phyloP scores from a whole-genome alignment of 1,284 basidiomycete genomes.

The Mycena citricolor region DNA sequence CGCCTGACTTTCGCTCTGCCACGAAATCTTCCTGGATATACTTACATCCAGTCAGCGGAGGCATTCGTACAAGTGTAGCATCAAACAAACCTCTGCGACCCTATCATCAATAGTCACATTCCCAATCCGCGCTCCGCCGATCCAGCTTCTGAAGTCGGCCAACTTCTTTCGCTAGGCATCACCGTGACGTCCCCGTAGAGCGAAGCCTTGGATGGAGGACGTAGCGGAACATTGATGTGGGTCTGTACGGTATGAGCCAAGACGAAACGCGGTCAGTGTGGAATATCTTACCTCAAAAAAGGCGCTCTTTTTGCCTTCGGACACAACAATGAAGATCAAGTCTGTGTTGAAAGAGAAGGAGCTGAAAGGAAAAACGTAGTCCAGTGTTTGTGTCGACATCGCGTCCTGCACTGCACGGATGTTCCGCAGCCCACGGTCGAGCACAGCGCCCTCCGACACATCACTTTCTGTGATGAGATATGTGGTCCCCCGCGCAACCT shows the following conservation, averaged over 20 bases:
- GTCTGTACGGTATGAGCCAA: constrained; percentile 41
- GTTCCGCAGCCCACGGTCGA: constrained; percentile 68
- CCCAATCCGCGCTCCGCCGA: constrained; percentile 54
- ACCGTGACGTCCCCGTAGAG: no score
- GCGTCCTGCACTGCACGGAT: constrained; percentile 68
- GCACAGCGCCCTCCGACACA: constrained; percentile 66
- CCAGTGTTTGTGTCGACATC: constrained; percentile 68
- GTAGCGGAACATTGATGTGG: constrained; percentile 50
- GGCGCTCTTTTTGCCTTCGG: constrained; percentile 64
- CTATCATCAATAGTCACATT: constrained; percentile 51
- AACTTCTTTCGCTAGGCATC: constrained; percentile 38
- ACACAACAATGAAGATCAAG: constrained; percentile 62
- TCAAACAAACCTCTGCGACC: constrained; percentile 49
- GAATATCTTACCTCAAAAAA: constrained; percentile 58
- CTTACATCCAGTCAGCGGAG: constrained; percentile 35
- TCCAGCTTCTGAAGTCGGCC: constrained; percentile 51
- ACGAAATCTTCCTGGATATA: constrained; percentile 78
- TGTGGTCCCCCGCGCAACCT: constrained; percentile 64
- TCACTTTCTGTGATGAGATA: constrained; percentile 69
- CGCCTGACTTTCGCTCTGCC: constrained; percentile 44
- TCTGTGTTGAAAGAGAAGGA: constrained; percentile 77
- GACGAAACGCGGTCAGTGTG: neutral
- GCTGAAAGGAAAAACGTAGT: constrained; percentile 81
- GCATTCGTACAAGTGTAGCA: constrained; percentile 1
- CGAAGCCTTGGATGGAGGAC: constrained; percentile 24